Conservation (phyloP, 352 stramenopile genomes). For the Aphanomyces stellatus region DNA sequence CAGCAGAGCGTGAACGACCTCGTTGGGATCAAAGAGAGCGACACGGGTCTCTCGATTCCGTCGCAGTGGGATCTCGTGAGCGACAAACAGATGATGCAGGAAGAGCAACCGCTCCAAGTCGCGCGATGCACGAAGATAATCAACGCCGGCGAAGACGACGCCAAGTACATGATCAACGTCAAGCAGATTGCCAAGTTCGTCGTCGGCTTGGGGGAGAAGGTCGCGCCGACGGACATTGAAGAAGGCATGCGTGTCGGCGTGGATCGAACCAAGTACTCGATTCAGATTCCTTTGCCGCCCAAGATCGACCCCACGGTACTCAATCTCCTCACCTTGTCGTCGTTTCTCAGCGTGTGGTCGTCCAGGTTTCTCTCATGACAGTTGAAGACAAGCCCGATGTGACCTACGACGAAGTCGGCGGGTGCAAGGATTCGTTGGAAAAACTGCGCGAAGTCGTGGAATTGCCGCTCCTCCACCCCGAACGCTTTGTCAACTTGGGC, state of each 20-base stretch:
- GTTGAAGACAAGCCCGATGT: constrained; percentile 99
- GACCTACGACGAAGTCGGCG: constrained; percentile 99
- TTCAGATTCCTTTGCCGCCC: constrained; percentile 96
- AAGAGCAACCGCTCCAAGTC: constrained; percentile 96
- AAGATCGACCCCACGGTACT: constrained; percentile 99
- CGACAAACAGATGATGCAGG: constrained; percentile 99
- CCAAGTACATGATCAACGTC: constrained; percentile 99
- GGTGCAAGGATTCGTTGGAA: constrained; percentile 96
- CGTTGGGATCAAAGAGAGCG: constrained; percentile 98
- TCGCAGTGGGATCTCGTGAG: constrained; percentile 98
- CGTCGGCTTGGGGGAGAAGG: constrained; percentile 96
- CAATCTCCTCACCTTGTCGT: constrained; percentile 39
- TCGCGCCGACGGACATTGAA: constrained; percentile 99
- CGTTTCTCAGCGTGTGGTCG: background rate
- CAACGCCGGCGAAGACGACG: constrained; percentile 88
- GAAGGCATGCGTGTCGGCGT: constrained; percentile 99
- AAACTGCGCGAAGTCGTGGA: constrained; percentile 99
- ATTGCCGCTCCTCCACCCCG: constrained; percentile 96
- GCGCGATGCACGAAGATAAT: constrained; percentile 96
- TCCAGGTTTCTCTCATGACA: constrained; percentile 43
- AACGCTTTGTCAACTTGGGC: constrained; percentile 97
- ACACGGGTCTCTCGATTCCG: constrained; percentile 97
- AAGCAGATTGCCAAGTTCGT: constrained; percentile 99
- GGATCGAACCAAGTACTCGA: constrained; percentile 95
- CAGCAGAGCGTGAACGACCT: constrained; percentile 89